Percentiles rank a stretch among this genome's conserved stretches.
phyloP scores from a whole-genome alignment of 2,329 filamentous ascomycete species.

The Fusarium sp. region DNA sequence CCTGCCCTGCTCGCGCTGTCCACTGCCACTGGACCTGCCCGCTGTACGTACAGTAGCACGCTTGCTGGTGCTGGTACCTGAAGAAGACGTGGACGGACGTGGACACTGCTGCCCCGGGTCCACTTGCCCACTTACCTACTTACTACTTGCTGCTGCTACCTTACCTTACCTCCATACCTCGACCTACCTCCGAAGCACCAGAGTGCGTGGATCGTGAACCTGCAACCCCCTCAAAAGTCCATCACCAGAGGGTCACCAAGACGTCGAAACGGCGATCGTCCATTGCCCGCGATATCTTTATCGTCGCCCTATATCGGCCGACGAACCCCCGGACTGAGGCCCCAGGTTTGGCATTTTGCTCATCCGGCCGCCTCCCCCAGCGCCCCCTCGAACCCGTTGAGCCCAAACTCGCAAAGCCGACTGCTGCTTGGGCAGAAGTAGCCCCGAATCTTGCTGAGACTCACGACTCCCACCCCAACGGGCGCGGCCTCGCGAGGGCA shows the following conservation, averaged over 20 bases:
- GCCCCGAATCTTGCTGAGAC: constrained; percentile 30
- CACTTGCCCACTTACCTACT: constrained; percentile 1
- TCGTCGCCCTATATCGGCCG: constrained; percentile 24
- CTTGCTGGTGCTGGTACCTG: constrained; percentile 15
- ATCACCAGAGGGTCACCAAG: constrained; percentile 38
- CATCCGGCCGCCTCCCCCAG: constrained; percentile 30
- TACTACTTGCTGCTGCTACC: constrained; percentile 11
- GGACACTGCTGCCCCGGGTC: constrained; percentile 4
- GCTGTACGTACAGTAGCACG: neutral
- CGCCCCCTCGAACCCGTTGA: constrained; percentile 35
- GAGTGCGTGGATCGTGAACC: constrained; percentile 45
- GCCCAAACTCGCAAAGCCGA: constrained; percentile 40
- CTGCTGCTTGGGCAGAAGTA: constrained; percentile 34
- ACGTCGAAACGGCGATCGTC: constrained; percentile 37
- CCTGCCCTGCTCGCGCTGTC: constrained; percentile 20
- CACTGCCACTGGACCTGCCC: constrained; percentile 6
- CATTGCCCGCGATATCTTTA: constrained; percentile 33
- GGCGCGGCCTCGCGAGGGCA: constrained; percentile 29
- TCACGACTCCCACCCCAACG: constrained; percentile 12
- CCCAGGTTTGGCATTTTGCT: constrained; percentile 32
- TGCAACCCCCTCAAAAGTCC: constrained; percentile 41
- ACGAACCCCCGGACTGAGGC: constrained; percentile 32
- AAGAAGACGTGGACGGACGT: constrained; percentile 21
- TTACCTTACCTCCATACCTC: constrained; percentile 23
- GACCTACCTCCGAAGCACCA: constrained; percentile 32